phyloP scores from a whole-genome alignment of 495 filamentous ascomycete species.

The Aspergillus nanangensis region DNA sequence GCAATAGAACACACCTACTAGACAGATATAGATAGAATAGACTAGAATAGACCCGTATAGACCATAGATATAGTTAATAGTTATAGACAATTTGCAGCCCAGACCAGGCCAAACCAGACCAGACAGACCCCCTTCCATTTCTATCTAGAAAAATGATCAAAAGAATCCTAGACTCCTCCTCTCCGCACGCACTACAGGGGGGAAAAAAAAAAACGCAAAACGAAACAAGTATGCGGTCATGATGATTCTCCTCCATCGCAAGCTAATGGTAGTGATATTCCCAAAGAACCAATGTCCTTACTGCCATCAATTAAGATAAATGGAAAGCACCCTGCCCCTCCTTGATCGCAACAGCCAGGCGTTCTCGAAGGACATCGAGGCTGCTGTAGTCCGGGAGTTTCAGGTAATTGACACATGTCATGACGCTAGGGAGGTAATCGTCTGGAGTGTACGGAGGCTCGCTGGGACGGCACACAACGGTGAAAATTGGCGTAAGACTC shows the following conservation, averaged over 20 bases:
- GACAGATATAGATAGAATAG: conserved; percentile 2
- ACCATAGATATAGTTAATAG: conserved; percentile 7
- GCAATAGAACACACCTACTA: not conserved
- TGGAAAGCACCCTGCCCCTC: conserved; percentile 99
- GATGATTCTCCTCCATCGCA: no score
- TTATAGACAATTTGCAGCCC: conserved; percentile 5
- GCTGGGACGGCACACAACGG: conserved; percentile 96
- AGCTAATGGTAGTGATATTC: conserved; percentile 1
- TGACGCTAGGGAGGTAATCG: conserved; percentile 96
- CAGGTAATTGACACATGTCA: conserved; percentile 99
- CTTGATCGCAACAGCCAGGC: conserved; percentile 78
- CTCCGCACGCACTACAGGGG: not conserved
- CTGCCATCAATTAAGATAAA: conserved; percentile 56
- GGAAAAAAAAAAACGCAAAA: no score
- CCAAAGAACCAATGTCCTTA: conserved; percentile 1
- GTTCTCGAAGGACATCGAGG: conserved; percentile 68
- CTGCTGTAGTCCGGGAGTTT: conserved; percentile 95
- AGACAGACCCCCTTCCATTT: conserved; percentile 19
- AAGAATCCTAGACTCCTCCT: conserved; percentile 12
- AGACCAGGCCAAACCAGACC: not conserved
- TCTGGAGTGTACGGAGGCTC: conserved; percentile 93
- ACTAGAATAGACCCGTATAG: conserved; percentile 7
- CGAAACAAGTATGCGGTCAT: no score
- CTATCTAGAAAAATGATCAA: conserved; percentile 31
- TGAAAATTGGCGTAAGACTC: conserved; percentile 94